Evolutionary conservation across 345 rosid species (phyloP), one percentile per base, ranked within the genome.

Genomic region (Balakata baccata): DNA sequence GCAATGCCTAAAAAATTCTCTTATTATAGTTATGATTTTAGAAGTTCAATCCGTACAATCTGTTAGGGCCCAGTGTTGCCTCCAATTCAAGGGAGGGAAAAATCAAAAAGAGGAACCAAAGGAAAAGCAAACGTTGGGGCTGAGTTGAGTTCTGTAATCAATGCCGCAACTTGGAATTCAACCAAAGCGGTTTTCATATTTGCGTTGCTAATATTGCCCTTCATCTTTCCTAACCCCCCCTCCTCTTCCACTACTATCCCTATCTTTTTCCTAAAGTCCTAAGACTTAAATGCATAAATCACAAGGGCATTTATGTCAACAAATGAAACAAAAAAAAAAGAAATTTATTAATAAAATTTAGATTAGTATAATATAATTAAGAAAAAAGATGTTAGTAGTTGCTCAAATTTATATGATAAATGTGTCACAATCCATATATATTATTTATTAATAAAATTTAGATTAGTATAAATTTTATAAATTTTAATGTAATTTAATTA

Each of bases 131-230:
- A 80, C 7, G 34, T 29, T 29, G 34, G 34, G 34, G 34, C 34
- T 29, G 34, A 29, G 34, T 3, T 51, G 0, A 13, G 14, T 11
- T n/a, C n/a, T n/a, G n/a, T 4, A 51, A 63, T 79, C 74, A 79
- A 70, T 82, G 71, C 68, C 82, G 50, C 84, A 66, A 77, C 83
- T 83, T 77, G 66, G 51, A 70, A 62, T 57, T 77, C 69, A 85
- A 79, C 83, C 83, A 81, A 83, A 75, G 65, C 63, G 23, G 38
- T 71, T 77, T 77, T 69, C 70, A 46, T 22, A 52, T 29, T 29
- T n/a, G n/a, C n/a, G n/a, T n/a, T n/a, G n/a, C n/a, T n/a, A n/a
- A n/a, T n/a, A n/a, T n/a, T n/a, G n/a, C n/a, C n/a, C n/a, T n/a
- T n/a, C n/a, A n/a, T n/a, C n/a, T n/a, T n/a, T n/a, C n/a, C n/a